Evolutionary conservation across 1,139 yeast species (phyloP).

Genomic region (Scheffersomyces segobiensis): DNA sequence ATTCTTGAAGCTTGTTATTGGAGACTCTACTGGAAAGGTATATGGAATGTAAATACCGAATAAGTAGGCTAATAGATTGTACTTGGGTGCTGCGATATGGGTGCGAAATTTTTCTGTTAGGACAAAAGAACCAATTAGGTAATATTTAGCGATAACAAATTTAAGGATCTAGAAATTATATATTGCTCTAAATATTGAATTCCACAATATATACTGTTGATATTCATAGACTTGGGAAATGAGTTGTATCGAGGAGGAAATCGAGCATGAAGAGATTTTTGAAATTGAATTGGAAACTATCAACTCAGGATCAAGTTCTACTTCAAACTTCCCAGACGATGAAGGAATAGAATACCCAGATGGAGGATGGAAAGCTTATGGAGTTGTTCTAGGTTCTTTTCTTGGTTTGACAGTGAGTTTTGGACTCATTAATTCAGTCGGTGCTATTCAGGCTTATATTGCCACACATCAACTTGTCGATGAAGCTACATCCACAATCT

Average conservation of each 20-base stretch:
- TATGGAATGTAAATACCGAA: slow-evolving; percentile 17
- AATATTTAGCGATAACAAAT: neutral
- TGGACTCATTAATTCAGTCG: slow-evolving; percentile 36
- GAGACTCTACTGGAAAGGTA: slow-evolving; percentile 43
- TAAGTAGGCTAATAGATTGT: neutral
- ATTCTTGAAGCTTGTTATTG: slow-evolving; percentile 29
- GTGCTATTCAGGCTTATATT: slow-evolving; percentile 37
- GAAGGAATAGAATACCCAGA: slow-evolving; percentile 15
- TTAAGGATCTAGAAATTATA: too few species aligned
- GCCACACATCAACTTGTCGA: slow-evolving; percentile 31
- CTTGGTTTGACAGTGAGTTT: slow-evolving; percentile 32
- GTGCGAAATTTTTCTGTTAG: neutral
- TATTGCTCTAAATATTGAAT: neutral
- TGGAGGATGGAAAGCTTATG: slow-evolving; percentile 33
- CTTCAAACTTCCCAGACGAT: neutral
- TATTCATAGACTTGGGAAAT: neutral
- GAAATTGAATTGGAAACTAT: neutral
- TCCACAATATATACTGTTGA: neutral
- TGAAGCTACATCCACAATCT: slow-evolving; percentile 16
- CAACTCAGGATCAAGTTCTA: neutral
- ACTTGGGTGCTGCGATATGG: neutral
- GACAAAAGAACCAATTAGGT: neutral
- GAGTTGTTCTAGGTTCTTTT: slow-evolving; percentile 36
- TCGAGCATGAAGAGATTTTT: neutral
- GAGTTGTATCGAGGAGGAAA: neutral